Conservation (phyloP, 371 early-diverging fungal genomes). For the Actinomucor elegans region DNA sequence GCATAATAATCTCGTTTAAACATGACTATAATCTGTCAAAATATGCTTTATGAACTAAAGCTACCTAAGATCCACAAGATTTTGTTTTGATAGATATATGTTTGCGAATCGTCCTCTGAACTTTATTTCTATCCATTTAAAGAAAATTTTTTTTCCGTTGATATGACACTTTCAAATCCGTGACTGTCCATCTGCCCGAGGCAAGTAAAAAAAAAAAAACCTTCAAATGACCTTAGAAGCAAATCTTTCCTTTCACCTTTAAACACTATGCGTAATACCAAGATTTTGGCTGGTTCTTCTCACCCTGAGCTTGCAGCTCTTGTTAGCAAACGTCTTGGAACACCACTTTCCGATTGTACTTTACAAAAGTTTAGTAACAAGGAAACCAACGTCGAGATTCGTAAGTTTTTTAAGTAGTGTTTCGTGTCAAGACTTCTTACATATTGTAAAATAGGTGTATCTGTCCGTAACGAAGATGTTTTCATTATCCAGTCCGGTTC, state of each 20-base stretch:
- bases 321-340: slow-evolving; percentile 81
- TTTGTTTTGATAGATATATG: too few species aligned
- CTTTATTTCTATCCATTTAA: too few species aligned
- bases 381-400: slow-evolving; percentile 70
- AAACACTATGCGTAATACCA: slow-evolving; percentile 77
- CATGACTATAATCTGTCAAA: too few species aligned
- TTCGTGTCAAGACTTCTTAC: background rate
- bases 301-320: slow-evolving; percentile 87
- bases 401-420: slow-evolving; percentile 17
- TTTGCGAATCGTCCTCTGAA: too few species aligned
- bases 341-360: slow-evolving; percentile 71
- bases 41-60: too few species aligned
- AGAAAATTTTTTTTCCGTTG: background rate
- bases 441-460: slow-evolving; percentile 63
- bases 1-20: too few species aligned
- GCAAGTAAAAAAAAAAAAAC: background rate
- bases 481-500: slow-evolving; percentile 96
- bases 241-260: background rate
- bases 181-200: background rate
- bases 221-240: background rate
- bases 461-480: slow-evolving; percentile 95
- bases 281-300: slow-evolving; percentile 92
- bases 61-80: too few species aligned
- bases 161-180: background rate
- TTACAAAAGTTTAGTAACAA: slow-evolving; percentile 78